Conservation (phyloP, 1,284 basidiomycete genomes). For the Cronartium ribicola region DNA sequence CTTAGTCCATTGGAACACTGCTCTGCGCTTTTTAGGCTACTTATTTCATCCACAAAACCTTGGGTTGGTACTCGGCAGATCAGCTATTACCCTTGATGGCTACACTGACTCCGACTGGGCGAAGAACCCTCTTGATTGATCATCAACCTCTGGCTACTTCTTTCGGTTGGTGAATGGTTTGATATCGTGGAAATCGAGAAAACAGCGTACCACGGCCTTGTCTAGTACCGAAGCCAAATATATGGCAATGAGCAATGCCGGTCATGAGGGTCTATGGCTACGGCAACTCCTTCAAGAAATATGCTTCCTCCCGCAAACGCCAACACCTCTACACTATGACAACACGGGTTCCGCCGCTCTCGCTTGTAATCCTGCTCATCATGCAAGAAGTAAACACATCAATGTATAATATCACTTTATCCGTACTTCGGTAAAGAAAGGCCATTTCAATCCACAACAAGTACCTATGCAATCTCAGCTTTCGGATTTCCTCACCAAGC, state of each 20-base stretch:
- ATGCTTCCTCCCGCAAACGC: background rate
- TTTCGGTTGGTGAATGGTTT: background rate
- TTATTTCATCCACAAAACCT: background rate
- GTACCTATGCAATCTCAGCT: background rate
- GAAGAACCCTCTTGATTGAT: background rate
- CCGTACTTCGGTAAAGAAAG: background rate
- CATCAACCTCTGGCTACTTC: conserved; percentile 2
- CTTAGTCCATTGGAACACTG: background rate
- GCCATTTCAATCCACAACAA: background rate
- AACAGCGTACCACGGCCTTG: background rate
- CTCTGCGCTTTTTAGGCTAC: background rate
- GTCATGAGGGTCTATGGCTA: background rate
- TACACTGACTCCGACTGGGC: conserved; percentile 19
- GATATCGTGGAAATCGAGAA: background rate
- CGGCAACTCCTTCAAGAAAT: background rate
- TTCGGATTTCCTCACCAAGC: background rate
- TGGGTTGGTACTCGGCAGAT: background rate
- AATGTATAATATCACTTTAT: background rate
- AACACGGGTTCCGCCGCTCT: background rate
- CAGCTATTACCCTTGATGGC: background rate
- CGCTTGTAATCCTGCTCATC: background rate
- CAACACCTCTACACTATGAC: background rate
- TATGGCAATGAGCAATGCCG: background rate
- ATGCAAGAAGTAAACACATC: background rate
- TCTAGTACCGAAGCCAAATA: too few species aligned